Evolutionary conservation across 2,329 filamentous ascomycete genomes (phyloP), one percentile per base, ranked within the genome.

Genomic region (Magnaporthiopsis incrustans): DNA sequence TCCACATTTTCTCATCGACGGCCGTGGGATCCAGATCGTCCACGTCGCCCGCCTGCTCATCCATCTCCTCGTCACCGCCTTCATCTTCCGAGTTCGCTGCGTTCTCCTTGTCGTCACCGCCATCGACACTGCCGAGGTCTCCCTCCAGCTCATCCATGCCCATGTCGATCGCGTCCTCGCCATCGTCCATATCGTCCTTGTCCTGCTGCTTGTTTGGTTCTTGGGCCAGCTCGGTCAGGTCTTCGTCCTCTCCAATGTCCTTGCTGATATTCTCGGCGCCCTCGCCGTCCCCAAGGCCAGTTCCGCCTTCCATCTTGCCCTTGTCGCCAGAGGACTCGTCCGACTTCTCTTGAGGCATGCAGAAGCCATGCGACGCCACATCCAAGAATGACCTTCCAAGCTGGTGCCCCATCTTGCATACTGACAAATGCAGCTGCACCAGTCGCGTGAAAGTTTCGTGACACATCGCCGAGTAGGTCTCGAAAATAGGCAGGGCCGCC

Each of bases 1-100:
- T 93, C 95, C 95, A 99, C 85, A 98, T 92, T 81, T 98, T 99
- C 78, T 99, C 96, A 73, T 99, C 96, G 1, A 98, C 90, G 26
- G 94, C 91, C 22, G 87, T 90, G 15, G 92, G 89, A 69, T 97
- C 94, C 57, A 97, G 81, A 70, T 96, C 92, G 77, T 97, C 91
- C 14, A 98, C 92, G 70, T 92, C 90, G 1, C 93, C 95, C 6
- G 90, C 85, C 75, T 98, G 92, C 70, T 97, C 93, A 68, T 97
- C 92, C 73, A 96, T 88, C 12, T 91, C 89, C n/a, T 89, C 80
- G 38, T 87, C 84, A 58, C 87, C 84, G 32, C 90, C 83, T 62
- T 88, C 84, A 57, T 84, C 84, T 1, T 84, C 84, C 25, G 86
- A 85, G 27, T 85, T 85, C 1, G 84, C 83, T 18, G 83, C 85